phyloP scores from a whole-genome alignment of 2,329 filamentous ascomycete species.

The Huntiella moniliformis region DNA sequence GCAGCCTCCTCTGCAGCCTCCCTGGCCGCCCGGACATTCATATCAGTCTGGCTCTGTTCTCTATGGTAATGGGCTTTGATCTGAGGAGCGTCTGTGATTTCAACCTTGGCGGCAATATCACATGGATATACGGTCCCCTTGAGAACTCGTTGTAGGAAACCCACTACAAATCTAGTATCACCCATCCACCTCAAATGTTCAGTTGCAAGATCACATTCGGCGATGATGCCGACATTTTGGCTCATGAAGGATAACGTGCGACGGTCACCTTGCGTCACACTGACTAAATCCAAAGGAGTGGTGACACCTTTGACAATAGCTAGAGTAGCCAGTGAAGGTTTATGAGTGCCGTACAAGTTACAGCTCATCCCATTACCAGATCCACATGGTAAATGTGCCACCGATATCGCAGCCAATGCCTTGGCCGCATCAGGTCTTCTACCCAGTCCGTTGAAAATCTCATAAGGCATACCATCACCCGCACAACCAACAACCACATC shows the following conservation, averaged over 20 bases:
- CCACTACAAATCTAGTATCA: constrained; percentile 62
- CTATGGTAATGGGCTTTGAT: constrained; percentile 56
- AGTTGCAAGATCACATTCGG: constrained; percentile 75
- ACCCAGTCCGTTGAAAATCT: constrained; percentile 85
- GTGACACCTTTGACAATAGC: constrained; percentile 71
- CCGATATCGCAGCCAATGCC: constrained; percentile 58
- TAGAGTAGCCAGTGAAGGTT: constrained; percentile 56
- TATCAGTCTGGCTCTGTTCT: constrained; percentile 15
- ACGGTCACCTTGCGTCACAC: constrained; percentile 61
- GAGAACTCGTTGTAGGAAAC: constrained; percentile 60
- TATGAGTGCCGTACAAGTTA: constrained; percentile 70
- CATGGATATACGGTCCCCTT: constrained; percentile 69
- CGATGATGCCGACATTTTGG: constrained; percentile 75
- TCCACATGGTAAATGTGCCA: constrained; percentile 78
- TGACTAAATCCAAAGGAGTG: constrained; percentile 72
- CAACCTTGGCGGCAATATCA: constrained; percentile 71
- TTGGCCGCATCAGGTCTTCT: constrained; percentile 54
- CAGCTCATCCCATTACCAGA: constrained; percentile 87
- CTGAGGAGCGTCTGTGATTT: constrained; percentile 52
- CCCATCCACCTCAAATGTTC: constrained; percentile 93
- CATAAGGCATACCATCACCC: constrained; percentile 78
- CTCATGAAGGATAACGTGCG: constrained; percentile 76
- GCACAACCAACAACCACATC: constrained; percentile 81
- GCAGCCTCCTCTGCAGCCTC: constrained; percentile 9
- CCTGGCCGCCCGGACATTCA: constrained; percentile 12